A percentile compares a stretch with the other conserved stretches of the same genome.
Evolutionary conservation across 768 basidiomycete genomes (phyloP).

Genomic region (Termitomyces sp.): DNA sequence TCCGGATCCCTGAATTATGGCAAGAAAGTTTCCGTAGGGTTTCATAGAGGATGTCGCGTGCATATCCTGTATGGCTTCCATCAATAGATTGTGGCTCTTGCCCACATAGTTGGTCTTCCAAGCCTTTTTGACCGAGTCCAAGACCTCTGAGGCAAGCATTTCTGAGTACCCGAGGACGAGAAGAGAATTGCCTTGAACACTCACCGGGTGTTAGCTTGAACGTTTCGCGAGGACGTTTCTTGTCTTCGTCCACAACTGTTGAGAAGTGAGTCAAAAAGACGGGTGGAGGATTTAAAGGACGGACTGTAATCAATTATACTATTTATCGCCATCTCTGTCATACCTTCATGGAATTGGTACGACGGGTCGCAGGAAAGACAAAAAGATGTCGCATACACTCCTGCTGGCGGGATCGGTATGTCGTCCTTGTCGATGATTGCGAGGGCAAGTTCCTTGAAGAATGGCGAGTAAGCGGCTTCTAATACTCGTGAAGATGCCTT

Average conservation of each 20-base stretch:
- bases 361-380: too few species aligned
- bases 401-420: not conserved
- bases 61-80: not conserved
- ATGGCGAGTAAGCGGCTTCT: not conserved
- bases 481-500: not conserved
- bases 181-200: not conserved
- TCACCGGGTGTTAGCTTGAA: not conserved
- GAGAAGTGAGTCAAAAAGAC: not conserved
- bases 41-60: not conserved
- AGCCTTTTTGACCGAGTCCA: not conserved
- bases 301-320: not conserved
- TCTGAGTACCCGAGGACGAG: not conserved
- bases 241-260: not conserved
- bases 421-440: not conserved
- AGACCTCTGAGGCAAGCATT: not conserved
- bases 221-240: not conserved
- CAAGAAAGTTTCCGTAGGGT: not conserved
- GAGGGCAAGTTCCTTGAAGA: not conserved
- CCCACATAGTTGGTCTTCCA: not conserved
- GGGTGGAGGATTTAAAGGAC: not conserved
- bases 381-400: too few species aligned
- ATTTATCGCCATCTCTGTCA: not conserved
- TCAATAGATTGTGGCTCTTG: not conserved
- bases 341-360: too few species aligned
- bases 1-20: conserved; percentile 7